Percentiles rank a stretch among this genome's conserved stretches.
phyloP scores from a whole-genome alignment of 805 yeast species.

The Pichia membranifaciens region DNA sequence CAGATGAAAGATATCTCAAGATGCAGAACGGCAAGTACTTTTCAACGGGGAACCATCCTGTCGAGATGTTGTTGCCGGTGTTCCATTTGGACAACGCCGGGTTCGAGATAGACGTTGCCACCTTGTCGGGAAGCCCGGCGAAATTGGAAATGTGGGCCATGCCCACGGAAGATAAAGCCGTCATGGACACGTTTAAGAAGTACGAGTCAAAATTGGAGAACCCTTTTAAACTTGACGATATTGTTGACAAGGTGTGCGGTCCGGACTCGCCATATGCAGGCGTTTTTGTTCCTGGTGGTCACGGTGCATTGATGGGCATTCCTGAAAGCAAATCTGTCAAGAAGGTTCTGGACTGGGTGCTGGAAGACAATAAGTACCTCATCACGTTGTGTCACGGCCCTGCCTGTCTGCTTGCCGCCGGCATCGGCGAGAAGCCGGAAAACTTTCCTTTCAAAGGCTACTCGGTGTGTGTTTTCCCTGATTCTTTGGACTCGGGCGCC shows the following conservation, averaged over 20 bases:
- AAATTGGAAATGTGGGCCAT: slow-evolving; percentile 14
- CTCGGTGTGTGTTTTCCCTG: slow-evolving; percentile 9
- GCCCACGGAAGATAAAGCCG: slow-evolving; percentile 10
- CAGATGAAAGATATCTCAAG: slow-evolving; percentile 12
- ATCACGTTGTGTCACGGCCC: slow-evolving; percentile 12
- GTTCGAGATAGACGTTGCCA: slow-evolving; percentile 11
- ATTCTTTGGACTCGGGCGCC: slow-evolving; percentile 12
- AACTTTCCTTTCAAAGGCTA: slow-evolving; percentile 10
- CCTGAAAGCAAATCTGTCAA: slow-evolving; percentile 9
- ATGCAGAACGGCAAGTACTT: slow-evolving; percentile 12
- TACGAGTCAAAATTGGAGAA: slow-evolving; percentile 1
- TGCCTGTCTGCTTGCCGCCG: slow-evolving; percentile 8
- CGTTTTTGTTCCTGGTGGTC: slow-evolving; percentile 13
- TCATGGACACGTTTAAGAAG: slow-evolving; percentile 6
- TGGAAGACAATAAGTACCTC: slow-evolving; percentile 5
- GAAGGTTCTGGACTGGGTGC: slow-evolving; percentile 9
- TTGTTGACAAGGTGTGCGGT: slow-evolving; percentile 2
- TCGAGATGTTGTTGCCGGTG: slow-evolving; percentile 11
- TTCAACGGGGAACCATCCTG: slow-evolving; percentile 14
- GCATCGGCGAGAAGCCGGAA: slow-evolving; percentile 5
- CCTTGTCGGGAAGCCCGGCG: slow-evolving; percentile 11
- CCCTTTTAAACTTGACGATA: slow-evolving; percentile 3
- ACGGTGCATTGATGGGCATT: slow-evolving; percentile 9
- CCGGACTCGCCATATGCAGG: slow-evolving; percentile 10
- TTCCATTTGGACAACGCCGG: slow-evolving; percentile 12